These are phyloP conservation scores for Lathyrus sativus DNA, from an alignment of 306 rosid genomes.

Conservation along the genomic window DNA sequence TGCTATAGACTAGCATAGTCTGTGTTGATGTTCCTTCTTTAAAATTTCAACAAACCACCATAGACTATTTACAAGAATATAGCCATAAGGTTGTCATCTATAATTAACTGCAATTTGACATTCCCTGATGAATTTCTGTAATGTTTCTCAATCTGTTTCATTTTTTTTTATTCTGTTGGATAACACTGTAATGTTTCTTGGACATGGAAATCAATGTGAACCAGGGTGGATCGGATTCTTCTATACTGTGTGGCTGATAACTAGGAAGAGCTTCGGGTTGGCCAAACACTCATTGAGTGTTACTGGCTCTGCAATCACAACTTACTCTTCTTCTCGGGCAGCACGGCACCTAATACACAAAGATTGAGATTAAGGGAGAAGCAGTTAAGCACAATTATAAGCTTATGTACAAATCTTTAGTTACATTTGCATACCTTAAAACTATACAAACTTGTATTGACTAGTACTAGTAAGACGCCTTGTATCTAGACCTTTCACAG, in stretches of 20 bases:
- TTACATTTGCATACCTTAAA: constrained; percentile 27
- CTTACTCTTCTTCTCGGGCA: constrained; percentile 58
- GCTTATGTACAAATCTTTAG: constrained; percentile 42
- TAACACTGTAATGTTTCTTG: constrained; percentile 32
- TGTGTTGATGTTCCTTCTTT: constrained; percentile 24
- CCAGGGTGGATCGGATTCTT: constrained; percentile 93
- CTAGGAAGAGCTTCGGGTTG: constrained; percentile 60
- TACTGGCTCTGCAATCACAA: constrained; percentile 71
- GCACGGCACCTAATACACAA: constrained; percentile 32
- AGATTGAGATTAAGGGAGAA: constrained; percentile 40
- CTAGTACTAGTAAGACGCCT: constrained; percentile 32
- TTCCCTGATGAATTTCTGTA: constrained; percentile 30
- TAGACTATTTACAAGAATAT: constrained; percentile 8
- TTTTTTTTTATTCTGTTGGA: constrained; percentile 1
- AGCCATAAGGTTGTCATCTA: constrained; percentile 15
- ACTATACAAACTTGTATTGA: constrained; percentile 25
- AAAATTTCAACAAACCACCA: constrained; percentile 26
- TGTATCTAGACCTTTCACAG: constrained; percentile 28
- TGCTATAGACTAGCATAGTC: constrained; percentile 14
- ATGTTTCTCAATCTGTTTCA: not conserved
- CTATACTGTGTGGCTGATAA: constrained; percentile 64
- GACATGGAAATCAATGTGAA: constrained; percentile 42
- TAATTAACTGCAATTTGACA: constrained; percentile 19
- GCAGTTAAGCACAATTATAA: constrained; percentile 21
- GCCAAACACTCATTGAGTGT: constrained; percentile 61